Base-by-base conservation (phyloP, 176 grass and related monocot species). In the Thinopyrum elongatum region DNA sequence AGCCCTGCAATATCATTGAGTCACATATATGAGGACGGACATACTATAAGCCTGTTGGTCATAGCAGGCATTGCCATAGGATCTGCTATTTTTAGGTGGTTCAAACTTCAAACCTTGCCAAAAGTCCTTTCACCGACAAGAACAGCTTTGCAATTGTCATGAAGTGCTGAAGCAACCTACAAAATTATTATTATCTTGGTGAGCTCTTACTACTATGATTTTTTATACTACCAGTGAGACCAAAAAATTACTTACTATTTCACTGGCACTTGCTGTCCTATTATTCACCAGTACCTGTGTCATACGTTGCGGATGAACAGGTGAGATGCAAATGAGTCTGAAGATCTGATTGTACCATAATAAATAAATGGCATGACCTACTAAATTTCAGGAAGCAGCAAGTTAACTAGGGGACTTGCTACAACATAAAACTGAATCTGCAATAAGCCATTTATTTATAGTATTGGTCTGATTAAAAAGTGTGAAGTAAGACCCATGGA, bases 141-240 rank as follows among this genome's bases (percentile, higher is more conserved):
- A 90, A 94, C 85, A 74, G 94, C 97, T 99, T 96, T 99, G 97
- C 97, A 99, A 75, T 99, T 99, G 77, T 96, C 97, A 96, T 94
- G 97, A 89, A 99, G 97, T 29, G 97, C 88, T 58, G 97, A 96
- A 87, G 97, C 94, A 80, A 99, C 94, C 97, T 99, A 88, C 34
- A 82, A 81, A 86, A 82, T 21, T 30, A 14, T 70, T 42, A 3
- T 36, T 59, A 80, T 8, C 4, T 31, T 14, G 30, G 26, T 91
- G 51, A 75, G 27, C 55, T 51, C 63, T 63, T 70, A 83, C 65
- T 55, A 10, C 12, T 59, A 51, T 64, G 27, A 76, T 85, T 74
- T 62, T 8, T 71, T 80, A 34, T 72, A 49, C 26, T 79, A 73
- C 22, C 59, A 36, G 68, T 77, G 13, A 85, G 74, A 33, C 16